These are phyloP conservation scores for Wickerhamomyces chambardii DNA, from an alignment of 805 yeast species.

Conservation along the genomic window DNA sequence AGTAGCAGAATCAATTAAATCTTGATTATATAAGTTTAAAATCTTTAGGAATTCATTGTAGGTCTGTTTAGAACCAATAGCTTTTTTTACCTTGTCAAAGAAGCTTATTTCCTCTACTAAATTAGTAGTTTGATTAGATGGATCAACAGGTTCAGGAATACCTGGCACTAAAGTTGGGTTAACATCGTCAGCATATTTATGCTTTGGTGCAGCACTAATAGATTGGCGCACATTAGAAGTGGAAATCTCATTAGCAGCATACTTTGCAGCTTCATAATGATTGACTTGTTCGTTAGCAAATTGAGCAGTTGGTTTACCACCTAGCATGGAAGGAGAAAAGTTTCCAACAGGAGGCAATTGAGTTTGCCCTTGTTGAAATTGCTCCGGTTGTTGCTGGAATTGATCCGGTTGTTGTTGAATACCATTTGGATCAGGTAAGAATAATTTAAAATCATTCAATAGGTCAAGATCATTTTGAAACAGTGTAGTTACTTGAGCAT, in stretches of 20 bases:
- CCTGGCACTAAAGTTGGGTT: constrained; percentile 75
- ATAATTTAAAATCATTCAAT: constrained; percentile 89
- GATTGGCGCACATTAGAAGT: constrained; percentile 26
- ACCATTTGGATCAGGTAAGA: constrained; percentile 66
- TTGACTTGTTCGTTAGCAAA: constrained; percentile 3
- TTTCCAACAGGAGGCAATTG: constrained; percentile 87
- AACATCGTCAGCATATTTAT: constrained; percentile 22
- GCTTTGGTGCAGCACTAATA: constrained; percentile 14
- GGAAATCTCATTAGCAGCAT: constrained; percentile 20
- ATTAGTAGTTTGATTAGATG: constrained; percentile 44
- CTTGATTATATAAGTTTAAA: constrained; percentile 82
- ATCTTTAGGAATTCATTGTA: constrained; percentile 90
- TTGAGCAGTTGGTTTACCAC: constrained; percentile 13
- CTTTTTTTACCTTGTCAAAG: constrained; percentile 87
- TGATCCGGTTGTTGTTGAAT: constrained; percentile 11
- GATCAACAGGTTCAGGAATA: constrained; percentile 73
- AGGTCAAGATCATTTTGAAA: constrained; percentile 93
- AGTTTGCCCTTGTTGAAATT: constrained; percentile 16
- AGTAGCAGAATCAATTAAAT: constrained; percentile 75
- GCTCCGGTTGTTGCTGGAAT: constrained; percentile 11
- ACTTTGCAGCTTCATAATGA: constrained; percentile 9
- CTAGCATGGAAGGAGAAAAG: constrained; percentile 59
- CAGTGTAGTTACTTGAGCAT: constrained; percentile 81
- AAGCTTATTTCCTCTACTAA: constrained; percentile 81
- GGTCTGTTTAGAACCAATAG: constrained; percentile 79